Evolutionary conservation across 2,329 filamentous ascomycete species (phyloP).

Genomic region (Podosphaera xanthii): DNA sequence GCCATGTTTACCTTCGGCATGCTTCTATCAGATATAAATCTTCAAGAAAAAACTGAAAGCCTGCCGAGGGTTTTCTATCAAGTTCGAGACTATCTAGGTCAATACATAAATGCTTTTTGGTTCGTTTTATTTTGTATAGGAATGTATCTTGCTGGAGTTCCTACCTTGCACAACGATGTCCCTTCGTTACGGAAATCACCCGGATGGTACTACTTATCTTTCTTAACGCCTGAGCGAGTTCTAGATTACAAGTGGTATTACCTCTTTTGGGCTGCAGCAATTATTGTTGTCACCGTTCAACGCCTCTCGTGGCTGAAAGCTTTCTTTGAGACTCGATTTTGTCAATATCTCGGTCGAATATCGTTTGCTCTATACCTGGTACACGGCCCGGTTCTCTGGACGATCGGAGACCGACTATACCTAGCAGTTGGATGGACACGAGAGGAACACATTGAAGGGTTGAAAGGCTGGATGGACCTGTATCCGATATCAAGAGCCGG

Average conservation of each 20-base stretch:
- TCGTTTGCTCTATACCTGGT: slow-evolving; percentile 41
- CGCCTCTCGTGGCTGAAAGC: slow-evolving; percentile 33
- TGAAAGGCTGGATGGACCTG: slow-evolving; percentile 34
- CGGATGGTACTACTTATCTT: slow-evolving; percentile 22
- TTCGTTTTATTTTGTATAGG: slow-evolving; percentile 28
- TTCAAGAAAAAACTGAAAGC: slow-evolving; percentile 25
- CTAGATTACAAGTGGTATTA: slow-evolving; percentile 48
- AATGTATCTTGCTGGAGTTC: slow-evolving; percentile 37
- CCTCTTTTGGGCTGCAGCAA: slow-evolving; percentile 36
- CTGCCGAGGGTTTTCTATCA: slow-evolving; percentile 26
- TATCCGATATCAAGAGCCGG: slow-evolving; percentile 39
- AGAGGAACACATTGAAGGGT: slow-evolving; percentile 22
- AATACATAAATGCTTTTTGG: slow-evolving; percentile 27
- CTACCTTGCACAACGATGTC: slow-evolving; percentile 27
- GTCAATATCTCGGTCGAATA: slow-evolving; percentile 38
- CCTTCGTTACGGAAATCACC: slow-evolving; percentile 27
- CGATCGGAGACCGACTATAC: slow-evolving; percentile 39
- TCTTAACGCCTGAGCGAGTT: slow-evolving; percentile 40
- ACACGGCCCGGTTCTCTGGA: slow-evolving; percentile 37
- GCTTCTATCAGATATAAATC: slow-evolving; percentile 37
- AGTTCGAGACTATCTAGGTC: slow-evolving; percentile 16
- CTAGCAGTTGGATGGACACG: slow-evolving; percentile 32
- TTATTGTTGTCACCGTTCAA: slow-evolving; percentile 31
- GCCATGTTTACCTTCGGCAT: slow-evolving; percentile 37
- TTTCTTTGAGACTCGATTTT: slow-evolving; percentile 35